Conservation (phyloP, 1,139 yeast species). For the Magnusiomyces tetraspermus region DNA sequence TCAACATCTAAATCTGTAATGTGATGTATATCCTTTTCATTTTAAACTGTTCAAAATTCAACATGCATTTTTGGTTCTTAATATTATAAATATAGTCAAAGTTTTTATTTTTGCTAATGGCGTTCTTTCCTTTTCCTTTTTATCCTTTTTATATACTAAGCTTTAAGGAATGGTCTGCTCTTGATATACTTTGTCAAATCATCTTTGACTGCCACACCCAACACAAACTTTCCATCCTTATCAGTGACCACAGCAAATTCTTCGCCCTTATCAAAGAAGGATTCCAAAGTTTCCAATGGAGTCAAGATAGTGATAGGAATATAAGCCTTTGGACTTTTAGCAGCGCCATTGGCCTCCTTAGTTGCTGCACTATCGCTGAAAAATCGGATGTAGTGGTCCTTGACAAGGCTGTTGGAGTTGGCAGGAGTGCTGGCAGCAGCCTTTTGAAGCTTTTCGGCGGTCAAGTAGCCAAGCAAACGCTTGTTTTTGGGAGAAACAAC, state of each 20-base stretch:
- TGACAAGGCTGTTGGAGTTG: slow-evolving; percentile 32
- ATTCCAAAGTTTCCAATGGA: slow-evolving; percentile 48
- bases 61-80: too few relatives aligned
- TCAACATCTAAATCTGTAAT: too few relatives aligned
- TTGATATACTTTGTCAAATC: slow-evolving; percentile 47
- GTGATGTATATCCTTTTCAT: too few relatives aligned
- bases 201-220: slow-evolving; percentile 59
- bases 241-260: slow-evolving; percentile 55
- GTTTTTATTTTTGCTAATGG: too few relatives aligned
- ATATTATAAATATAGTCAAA: too few relatives aligned
- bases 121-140: too few relatives aligned
- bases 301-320: slow-evolving; percentile 47
- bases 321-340: slow-evolving; percentile 21
- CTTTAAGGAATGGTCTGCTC: slow-evolving; percentile 37
- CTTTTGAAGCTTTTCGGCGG: slow-evolving; percentile 40
- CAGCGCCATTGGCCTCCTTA: background rate
- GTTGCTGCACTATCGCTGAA: slow-evolving; percentile 15
- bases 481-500: slow-evolving; percentile 45
- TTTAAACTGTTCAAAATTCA: too few relatives aligned
- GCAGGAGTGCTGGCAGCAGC: slow-evolving; percentile 31
- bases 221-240: slow-evolving; percentile 44
- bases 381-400: slow-evolving; percentile 28
- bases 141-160: too few relatives aligned
- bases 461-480: slow-evolving; percentile 47
- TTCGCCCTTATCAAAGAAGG: slow-evolving; percentile 43